Percentiles rank a stretch among this genome's conserved stretches.
Evolutionary conservation across 345 rosid species (phyloP).

Genomic region (Camelina neglecta): DNA sequence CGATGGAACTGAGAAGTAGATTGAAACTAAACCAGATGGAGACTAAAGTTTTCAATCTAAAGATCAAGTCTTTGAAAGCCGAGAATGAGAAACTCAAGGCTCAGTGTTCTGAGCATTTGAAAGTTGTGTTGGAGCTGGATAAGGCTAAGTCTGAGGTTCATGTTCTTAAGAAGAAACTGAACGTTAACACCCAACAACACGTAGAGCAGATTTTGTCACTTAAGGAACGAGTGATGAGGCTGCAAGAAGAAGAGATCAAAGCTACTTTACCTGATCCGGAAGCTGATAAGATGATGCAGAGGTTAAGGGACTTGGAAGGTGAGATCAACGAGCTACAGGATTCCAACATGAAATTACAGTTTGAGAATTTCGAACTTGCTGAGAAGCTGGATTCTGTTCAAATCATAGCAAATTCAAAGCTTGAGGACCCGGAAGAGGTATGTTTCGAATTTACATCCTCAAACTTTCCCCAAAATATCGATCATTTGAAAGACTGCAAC

Average conservation of each 20-base stretch:
- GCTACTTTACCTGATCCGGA: slow-evolving; percentile 46
- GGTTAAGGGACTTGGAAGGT: slow-evolving; percentile 60
- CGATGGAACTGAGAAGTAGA: slow-evolving; percentile 79
- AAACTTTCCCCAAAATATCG: background rate
- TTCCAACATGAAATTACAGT: slow-evolving; percentile 57
- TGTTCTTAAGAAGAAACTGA: slow-evolving; percentile 69
- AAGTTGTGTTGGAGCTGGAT: slow-evolving; percentile 60
- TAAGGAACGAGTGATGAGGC: slow-evolving; percentile 59
- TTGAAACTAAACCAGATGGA: slow-evolving; percentile 76
- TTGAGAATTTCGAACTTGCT: slow-evolving; percentile 66
- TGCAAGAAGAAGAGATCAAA: slow-evolving; percentile 66
- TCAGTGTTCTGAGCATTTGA: slow-evolving; percentile 60
- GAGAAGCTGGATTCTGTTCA: slow-evolving; percentile 64
- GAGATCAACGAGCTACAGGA: slow-evolving; percentile 73
- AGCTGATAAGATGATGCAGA: slow-evolving; percentile 50
- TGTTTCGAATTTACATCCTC: background rate
- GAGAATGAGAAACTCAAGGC: slow-evolving; percentile 70
- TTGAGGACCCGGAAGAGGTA: slow-evolving; percentile 71
- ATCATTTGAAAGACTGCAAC: too few species aligned
- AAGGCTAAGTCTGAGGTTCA: slow-evolving; percentile 60
- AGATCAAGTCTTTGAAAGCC: slow-evolving; percentile 72
- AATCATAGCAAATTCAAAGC: slow-evolving; percentile 57
- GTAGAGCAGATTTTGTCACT: slow-evolving; percentile 68
- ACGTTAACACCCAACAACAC: slow-evolving; percentile 71
- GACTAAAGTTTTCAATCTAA: slow-evolving; percentile 65